Evolutionary conservation across 2,329 filamentous ascomycete species (phyloP), one percentile per base, ranked within the genome.

Genomic region (Clonostachys rhizophaga): DNA sequence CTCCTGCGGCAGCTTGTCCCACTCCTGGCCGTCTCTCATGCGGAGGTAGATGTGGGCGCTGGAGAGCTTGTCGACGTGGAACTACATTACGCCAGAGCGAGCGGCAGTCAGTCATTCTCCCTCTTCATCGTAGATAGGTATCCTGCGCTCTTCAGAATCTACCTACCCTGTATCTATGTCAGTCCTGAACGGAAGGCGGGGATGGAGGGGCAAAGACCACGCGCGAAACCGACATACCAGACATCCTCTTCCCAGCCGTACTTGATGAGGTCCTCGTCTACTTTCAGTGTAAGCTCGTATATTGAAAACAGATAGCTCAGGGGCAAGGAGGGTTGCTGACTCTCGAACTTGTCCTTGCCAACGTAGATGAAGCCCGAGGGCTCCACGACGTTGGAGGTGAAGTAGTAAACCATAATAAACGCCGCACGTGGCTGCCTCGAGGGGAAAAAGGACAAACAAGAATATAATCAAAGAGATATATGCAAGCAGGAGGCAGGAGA

Each of bases 291-390:
- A 12, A 35, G 47, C 16, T 35, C 8, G n/a, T 13, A 30, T 34
- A 30, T 34, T 42, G 17, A 36, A 17, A 13, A 16, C 6, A 24
- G n/a, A 34, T 34, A 20, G 7, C 14, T 3, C 16, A 17, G 18
- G 40, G 16, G 20, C 6, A 17, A 24, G n/a, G 43, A 34, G 48
- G 48, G 47, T 53, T 51, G 58, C 85, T 62, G 76, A 96, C 94
- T 99, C 75, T 99, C 94, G 58, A 94, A 91, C 72, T 99, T 99
- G 76, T 99, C 94, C 70, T 97, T 99, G 68, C 94, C 94, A 50
- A 96, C 90, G 65, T 99, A 99, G 61, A 99, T 84, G 64, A 86
- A 91, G 40, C 90, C 92, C 34, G 90, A 65, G 3, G 94, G 92
- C 12, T 84, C 78, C 37, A 95, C 89, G 40, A 84, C 83, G 51